These are phyloP conservation scores for Micromonas commoda DNA, from an alignment of 139 green algal genomes.

Conservation along the genomic window DNA sequence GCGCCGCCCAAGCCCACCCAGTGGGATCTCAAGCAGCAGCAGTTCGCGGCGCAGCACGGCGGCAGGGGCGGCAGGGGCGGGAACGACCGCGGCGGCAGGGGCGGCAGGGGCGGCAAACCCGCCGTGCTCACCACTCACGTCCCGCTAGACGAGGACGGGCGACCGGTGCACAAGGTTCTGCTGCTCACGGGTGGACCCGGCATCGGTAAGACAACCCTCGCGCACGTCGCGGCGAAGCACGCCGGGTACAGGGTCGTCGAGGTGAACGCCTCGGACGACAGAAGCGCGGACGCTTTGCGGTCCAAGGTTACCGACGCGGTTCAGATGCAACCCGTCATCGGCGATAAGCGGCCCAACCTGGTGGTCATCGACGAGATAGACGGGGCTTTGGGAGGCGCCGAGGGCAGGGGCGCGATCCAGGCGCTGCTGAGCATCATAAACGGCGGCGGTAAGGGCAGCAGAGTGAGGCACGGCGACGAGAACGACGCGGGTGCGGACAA, in stretches of 20 bases:
- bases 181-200: slow-evolving; percentile 64
- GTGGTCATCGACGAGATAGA: slow-evolving; percentile 90
- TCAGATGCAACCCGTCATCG: slow-evolving; percentile 49
- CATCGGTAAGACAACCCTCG: slow-evolving; percentile 93
- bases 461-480: neutral
- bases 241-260: slow-evolving; percentile 90
- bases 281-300: slow-evolving; percentile 56
- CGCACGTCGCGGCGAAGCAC: slow-evolving; percentile 81
- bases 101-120: neutral
- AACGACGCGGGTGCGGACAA: neutral
- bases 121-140: neutral
- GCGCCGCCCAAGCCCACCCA: neutral
- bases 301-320: slow-evolving; percentile 67
- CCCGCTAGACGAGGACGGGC: slow-evolving; percentile 14
- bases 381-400: slow-evolving; percentile 64
- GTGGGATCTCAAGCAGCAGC: neutral
- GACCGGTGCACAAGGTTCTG: slow-evolving; percentile 48
- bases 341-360: slow-evolving; percentile 65
- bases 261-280: slow-evolving; percentile 73
- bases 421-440: slow-evolving; percentile 74
- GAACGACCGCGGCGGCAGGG: neutral
- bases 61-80: neutral
- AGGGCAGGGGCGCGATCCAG: slow-evolving; percentile 65
- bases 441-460: slow-evolving; percentile 25
- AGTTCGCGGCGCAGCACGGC: neutral